A percentile compares a stretch with the other conserved stretches of the same genome.
phyloP scores from a whole-genome alignment of 2,329 filamentous ascomycete species.

The Trichoderma koningiopsis region DNA sequence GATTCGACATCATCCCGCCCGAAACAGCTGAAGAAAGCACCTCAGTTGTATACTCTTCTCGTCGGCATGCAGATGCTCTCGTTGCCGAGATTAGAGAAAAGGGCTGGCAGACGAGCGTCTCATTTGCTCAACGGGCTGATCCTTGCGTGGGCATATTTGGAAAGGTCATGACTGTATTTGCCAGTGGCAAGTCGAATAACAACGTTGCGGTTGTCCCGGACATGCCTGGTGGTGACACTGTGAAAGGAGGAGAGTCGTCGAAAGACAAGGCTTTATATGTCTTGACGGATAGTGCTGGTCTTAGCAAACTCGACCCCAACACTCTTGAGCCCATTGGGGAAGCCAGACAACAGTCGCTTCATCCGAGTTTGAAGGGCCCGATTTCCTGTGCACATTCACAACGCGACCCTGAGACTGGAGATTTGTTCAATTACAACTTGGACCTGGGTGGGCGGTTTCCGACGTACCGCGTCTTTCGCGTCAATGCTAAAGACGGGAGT shows the following conservation, averaged over 20 bases:
- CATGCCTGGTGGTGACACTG: conserved; percentile 53
- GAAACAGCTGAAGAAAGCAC: conserved; percentile 33
- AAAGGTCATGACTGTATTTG: conserved; percentile 68
- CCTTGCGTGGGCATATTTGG: conserved; percentile 73
- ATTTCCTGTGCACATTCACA: conserved; percentile 72
- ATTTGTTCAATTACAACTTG: conserved; percentile 83
- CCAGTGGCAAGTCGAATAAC: conserved; percentile 50
- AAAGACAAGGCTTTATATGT: conserved; percentile 27
- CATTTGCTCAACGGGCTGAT: conserved; percentile 72
- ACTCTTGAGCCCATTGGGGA: conserved; percentile 73
- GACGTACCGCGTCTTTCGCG: conserved; percentile 70
- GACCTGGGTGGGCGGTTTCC: conserved; percentile 58
- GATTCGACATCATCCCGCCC: conserved; percentile 65
- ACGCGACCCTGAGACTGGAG: conserved; percentile 70
- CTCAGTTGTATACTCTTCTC: conserved; percentile 69
- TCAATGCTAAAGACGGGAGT: conserved; percentile 62
- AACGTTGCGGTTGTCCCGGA: conserved; percentile 67
- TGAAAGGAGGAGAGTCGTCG: conserved; percentile 29
- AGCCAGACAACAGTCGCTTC: conserved; percentile 61
- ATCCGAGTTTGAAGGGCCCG: conserved; percentile 68
- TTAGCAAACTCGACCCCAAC: conserved; percentile 66
- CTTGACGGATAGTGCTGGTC: conserved; percentile 51
- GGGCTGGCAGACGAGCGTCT: conserved; percentile 58
- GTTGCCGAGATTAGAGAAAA: conserved; percentile 62
- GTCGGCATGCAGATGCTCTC: conserved; percentile 65